Evolutionary conservation across 768 basidiomycete species (phyloP).

Genomic region (Lentinula boryana): DNA sequence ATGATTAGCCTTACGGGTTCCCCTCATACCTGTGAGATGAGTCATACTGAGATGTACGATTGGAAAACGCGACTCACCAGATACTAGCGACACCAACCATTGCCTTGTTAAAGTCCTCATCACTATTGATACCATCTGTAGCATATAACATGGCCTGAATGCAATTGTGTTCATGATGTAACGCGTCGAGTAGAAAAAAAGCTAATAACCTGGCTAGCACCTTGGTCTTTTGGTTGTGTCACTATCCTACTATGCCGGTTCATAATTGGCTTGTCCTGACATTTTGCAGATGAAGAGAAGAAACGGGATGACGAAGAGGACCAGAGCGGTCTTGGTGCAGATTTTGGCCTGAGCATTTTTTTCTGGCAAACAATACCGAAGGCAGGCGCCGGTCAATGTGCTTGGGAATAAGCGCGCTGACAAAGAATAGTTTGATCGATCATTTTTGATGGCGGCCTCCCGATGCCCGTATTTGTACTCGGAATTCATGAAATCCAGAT

Average conservation of each 20-base stretch:
- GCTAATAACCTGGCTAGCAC: constrained; percentile 74
- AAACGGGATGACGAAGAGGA: constrained; percentile 27
- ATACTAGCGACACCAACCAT: constrained; percentile 98
- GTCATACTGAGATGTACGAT: constrained; percentile 6
- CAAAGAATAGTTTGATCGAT: not conserved
- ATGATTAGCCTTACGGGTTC: constrained; percentile 69
- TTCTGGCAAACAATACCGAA: not conserved
- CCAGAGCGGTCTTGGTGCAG: constrained; percentile 4
- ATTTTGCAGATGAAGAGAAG: constrained; percentile 29
- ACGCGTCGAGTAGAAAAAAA: not conserved
- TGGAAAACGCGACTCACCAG: constrained; percentile 56
- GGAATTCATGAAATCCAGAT: not conserved
- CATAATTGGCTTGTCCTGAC: constrained; percentile 38
- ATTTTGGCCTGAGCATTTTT: constrained; percentile 2
- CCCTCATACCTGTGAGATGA: constrained; percentile 82
- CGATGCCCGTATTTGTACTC: not conserved
- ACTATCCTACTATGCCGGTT: constrained; percentile 75
- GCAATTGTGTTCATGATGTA: not conserved
- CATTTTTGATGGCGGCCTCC: not conserved
- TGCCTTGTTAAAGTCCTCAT: constrained; percentile 87
- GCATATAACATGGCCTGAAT: constrained; percentile 96
- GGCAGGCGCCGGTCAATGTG: not conserved
- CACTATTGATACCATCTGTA: constrained; percentile 81
- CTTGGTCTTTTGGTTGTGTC: constrained; percentile 91
- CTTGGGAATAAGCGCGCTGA: not conserved